Percentiles rank a stretch among this genome's conserved stretches.
These are phyloP conservation scores for Medicago ruthenica DNA, from an alignment of 306 rosid species.

Conservation along the genomic window DNA sequence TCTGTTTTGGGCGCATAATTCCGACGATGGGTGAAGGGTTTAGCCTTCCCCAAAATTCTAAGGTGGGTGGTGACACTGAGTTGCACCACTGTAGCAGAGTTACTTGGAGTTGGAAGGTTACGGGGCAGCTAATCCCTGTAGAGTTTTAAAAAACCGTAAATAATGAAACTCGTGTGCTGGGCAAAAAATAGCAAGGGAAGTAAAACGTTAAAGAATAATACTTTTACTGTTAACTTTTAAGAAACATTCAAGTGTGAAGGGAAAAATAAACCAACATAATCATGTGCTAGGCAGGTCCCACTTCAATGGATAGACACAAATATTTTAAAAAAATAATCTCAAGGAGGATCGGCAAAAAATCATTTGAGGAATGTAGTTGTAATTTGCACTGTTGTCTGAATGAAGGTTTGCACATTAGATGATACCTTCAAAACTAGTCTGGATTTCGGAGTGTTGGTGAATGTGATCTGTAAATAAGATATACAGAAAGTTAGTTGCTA, in stretches of 20 bases:
- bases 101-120: neutral
- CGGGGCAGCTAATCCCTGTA: neutral
- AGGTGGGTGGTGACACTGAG: neutral
- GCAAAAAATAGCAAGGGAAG: neutral
- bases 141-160: neutral
- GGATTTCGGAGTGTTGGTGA: conserved; percentile 14
- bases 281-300: neutral
- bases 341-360: neutral
- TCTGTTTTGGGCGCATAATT: neutral
- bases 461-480: conserved; percentile 25
- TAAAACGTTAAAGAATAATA: neutral
- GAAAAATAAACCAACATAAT: neutral
- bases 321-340: neutral
- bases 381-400: conserved; percentile 6
- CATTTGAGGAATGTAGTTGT: conserved; percentile 1
- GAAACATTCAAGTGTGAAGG: neutral
- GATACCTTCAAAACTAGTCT: conserved; percentile 19
- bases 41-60: neutral
- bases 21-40: neutral
- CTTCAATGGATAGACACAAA: neutral
- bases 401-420: conserved; percentile 4
- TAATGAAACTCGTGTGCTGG: neutral
- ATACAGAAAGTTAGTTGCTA: neutral
- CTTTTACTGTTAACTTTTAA: neutral
- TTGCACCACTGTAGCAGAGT: neutral